Base-by-base conservation (phyloP, 2,329 filamentous ascomycete genomes). In the Grosmannia penicillata region DNA sequence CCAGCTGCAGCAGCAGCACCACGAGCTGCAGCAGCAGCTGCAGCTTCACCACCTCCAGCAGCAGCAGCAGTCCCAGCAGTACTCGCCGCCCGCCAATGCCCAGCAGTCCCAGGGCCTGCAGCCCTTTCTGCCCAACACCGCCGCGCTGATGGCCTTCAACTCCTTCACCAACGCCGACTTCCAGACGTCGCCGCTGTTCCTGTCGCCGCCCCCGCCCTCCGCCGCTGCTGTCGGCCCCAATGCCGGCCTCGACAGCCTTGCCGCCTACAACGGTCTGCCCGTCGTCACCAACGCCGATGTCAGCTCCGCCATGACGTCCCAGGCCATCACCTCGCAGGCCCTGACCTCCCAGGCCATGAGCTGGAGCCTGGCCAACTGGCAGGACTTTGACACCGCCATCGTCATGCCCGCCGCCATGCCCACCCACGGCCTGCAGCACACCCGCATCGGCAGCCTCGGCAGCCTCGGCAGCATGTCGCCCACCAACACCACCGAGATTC, bases 401-500 rank as follows among this genome's bases (percentile, higher is more conserved):
- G 57, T 57, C 32, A 58, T 56, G 36, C 55, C 52, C 22, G 11
- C 26, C 26, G 9, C 23, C 17, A 21, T 38, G 10, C 57, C 56
- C 8, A 38, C 55, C 2, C 60, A 71, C 52, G 58, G 57, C 8
- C 53, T 68, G 8, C 54, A 59, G 6, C 57, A 42, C 28, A 42
- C 42, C 31, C 44, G 42, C 5, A 36, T 43, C 8, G 42, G 42
- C 25, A 45, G 44, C 38, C 57, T 63, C 33, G 52, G 51, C 39
- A 68, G 65, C 49, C 49, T 70, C 42, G 68, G 63, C 41, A 72
- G 62, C 54, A 78, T 74, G 51, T 87, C 82, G 27, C 82, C 82
- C 1, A 82, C 78, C 2, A 78, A 82, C 49, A 82, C 79, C 56
- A 64, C 94, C 33, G 87, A 95, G 58, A 82, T 93, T 25, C 64